Conservation (phyloP, 2,329 filamentous ascomycete genomes). For the Fusarium caatingaense region DNA sequence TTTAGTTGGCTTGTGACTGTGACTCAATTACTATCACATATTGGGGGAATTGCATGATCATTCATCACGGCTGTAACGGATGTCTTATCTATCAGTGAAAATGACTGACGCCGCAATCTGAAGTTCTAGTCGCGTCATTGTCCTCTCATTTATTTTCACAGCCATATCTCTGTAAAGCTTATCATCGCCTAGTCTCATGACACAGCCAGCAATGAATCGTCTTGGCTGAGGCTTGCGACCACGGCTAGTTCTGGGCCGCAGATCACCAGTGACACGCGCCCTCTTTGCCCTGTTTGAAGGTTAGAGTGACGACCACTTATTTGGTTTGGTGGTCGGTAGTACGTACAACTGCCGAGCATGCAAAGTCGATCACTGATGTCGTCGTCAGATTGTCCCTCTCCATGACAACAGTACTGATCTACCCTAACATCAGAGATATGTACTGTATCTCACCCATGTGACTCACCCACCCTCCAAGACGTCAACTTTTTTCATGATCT, state of each 20-base stretch:
- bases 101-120: background rate
- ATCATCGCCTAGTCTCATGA: constrained; percentile 24
- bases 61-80: background rate
- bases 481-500: background rate
- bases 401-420: background rate
- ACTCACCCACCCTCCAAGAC: constrained; percentile 20
- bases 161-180: constrained; percentile 17
- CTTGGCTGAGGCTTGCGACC: background rate
- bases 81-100: background rate
- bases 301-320: background rate
- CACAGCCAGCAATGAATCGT: background rate
- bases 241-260: background rate
- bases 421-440: background rate
- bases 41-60: background rate
- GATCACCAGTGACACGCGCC: constrained; percentile 17
- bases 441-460: constrained; percentile 19
- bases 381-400: background rate
- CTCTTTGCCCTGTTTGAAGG: background rate
- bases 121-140: constrained; percentile 29
- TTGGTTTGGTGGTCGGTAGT: background rate
- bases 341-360: constrained; percentile 30
- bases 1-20: background rate
- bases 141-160: background rate
- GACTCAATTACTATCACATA: background rate
- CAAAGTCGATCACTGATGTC: constrained; percentile 17